phyloP scores from a whole-genome alignment of 345 rosid species.

The Eucalyptus curtisii region DNA sequence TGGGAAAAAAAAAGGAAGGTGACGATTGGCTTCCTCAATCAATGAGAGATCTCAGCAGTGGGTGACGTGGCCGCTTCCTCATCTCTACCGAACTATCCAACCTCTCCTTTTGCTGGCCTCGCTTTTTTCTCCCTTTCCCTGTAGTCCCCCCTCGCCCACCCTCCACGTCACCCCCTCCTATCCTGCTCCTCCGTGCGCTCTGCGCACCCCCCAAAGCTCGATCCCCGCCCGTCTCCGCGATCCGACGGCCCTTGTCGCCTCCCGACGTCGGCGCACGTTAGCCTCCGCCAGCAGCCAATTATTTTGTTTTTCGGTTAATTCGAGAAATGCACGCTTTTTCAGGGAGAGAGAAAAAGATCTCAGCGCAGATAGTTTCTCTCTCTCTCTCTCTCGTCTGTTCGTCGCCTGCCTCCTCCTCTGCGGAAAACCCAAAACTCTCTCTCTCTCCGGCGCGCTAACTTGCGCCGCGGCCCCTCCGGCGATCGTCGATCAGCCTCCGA shows the following conservation, averaged over 20 bases:
- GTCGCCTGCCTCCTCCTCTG: not conserved
- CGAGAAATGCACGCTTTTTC: not conserved
- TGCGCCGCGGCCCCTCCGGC: not conserved
- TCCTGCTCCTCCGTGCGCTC: not conserved
- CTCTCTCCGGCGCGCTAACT: not conserved
- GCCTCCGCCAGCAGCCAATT: not conserved
- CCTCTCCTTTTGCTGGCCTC: not conserved
- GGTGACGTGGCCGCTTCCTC: slow-evolving; percentile 5
- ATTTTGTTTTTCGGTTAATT: not conserved
- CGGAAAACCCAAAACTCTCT: not conserved
- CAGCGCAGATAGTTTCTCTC: not conserved
- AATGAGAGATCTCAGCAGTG: not conserved
- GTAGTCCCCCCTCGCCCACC: not conserved
- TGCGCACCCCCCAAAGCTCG: not conserved
- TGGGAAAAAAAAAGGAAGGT: not conserved
- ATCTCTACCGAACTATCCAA: slow-evolving; percentile 1
- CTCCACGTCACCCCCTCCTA: slow-evolving; percentile 2
- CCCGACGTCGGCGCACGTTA: not conserved
- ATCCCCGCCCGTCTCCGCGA: not conserved
- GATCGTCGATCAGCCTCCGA: not conserved
- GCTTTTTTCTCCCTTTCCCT: not conserved
- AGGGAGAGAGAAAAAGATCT: not conserved
- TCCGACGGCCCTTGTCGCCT: not conserved
- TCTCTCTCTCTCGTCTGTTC: not conserved
- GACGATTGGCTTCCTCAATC: not conserved